Evolutionary conservation across 176 grass and related monocot genomes (phyloP).

Genomic region (Rhynchospora tenuis): DNA sequence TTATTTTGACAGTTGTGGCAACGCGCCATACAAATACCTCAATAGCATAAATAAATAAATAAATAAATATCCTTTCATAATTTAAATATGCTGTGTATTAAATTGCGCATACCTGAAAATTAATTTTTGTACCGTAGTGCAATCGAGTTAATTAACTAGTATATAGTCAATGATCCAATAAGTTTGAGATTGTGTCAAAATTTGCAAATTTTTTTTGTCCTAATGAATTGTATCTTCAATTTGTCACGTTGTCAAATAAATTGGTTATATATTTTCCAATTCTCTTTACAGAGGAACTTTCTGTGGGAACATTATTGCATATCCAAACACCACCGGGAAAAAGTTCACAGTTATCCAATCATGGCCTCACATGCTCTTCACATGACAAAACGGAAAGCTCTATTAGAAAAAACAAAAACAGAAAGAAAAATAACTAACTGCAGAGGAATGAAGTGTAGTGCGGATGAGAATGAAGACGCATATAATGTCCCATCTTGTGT

Average conservation of each 20-base stretch:
- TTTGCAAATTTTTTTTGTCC: background rate
- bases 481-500: conserved; percentile 3
- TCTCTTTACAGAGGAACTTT: background rate
- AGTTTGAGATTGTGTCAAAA: background rate
- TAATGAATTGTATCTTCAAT: too few species aligned
- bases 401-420: background rate
- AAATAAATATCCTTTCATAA: too few species aligned
- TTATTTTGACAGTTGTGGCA: too few species aligned
- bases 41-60: too few species aligned
- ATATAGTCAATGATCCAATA: background rate
- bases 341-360: background rate
- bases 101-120: too few species aligned
- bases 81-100: too few species aligned
- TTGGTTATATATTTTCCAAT: background rate
- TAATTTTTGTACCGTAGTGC: too few species aligned
- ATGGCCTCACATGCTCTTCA: conserved; percentile 8
- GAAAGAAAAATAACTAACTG: background rate
- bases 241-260: background rate
- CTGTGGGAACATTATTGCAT: background rate
- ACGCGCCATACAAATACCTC: too few species aligned
- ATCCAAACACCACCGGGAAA: background rate
- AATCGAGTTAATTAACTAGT: too few species aligned
- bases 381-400: background rate
- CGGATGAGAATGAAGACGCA: background rate
- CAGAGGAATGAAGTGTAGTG: background rate